Percentiles rank a stretch among this genome's conserved stretches.
Conservation (phyloP, 2,329 filamentous ascomycete species). For the Penicillium decumbens region DNA sequence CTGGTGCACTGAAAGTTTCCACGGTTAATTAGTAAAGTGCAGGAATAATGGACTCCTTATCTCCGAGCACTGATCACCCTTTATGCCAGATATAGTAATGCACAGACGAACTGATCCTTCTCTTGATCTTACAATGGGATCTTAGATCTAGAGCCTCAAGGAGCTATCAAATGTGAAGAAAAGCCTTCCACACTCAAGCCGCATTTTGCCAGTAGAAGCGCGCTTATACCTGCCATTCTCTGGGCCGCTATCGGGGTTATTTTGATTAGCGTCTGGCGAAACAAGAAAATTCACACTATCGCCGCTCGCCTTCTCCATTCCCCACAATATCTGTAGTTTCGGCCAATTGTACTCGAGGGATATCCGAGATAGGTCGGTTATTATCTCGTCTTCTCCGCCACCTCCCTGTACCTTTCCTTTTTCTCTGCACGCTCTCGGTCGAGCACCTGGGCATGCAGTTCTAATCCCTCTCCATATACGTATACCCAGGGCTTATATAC, state of each 20-base stretch:
- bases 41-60: constrained; percentile 1
- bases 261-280: constrained; percentile 3
- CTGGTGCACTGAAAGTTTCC: not conserved
- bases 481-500: constrained; percentile 1
- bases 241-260: constrained; percentile 2
- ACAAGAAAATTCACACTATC: not conserved
- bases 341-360: constrained; percentile 1
- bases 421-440: not conserved
- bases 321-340: not conserved
- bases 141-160: not conserved
- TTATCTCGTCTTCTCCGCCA: constrained; percentile 16
- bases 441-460: not conserved
- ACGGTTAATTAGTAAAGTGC: not conserved
- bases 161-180: not conserved
- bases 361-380: constrained; percentile 4
- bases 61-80: not conserved
- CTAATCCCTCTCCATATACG: constrained; percentile 4
- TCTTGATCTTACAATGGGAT: not conserved
- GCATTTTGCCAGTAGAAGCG: not conserved
- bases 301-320: not conserved
- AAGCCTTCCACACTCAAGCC: not conserved
- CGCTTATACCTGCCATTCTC: not conserved
- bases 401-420: constrained; percentile 18
- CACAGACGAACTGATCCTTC: not conserved
- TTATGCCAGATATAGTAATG: not conserved